Conservation (phyloP, 2,329 filamentous ascomycete genomes). For the Ramularia endophylla region DNA sequence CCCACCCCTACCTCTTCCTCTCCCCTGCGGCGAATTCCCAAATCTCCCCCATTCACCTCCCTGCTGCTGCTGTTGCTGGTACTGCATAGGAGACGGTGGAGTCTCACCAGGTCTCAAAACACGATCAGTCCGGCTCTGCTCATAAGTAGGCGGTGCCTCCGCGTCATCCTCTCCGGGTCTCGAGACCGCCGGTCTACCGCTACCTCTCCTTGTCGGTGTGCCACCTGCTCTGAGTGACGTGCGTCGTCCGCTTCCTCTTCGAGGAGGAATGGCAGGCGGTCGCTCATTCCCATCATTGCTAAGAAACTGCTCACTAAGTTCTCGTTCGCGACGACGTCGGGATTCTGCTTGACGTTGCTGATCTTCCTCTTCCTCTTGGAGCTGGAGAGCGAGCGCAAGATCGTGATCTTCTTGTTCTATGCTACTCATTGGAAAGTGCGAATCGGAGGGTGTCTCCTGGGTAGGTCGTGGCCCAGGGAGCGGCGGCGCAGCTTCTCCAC, state of each 20-base stretch:
- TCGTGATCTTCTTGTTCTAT: constrained; percentile 78
- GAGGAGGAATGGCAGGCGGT: constrained; percentile 24
- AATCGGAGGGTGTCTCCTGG: constrained; percentile 4
- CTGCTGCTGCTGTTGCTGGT: constrained; percentile 29
- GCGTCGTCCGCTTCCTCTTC: constrained; percentile 11
- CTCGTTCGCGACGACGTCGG: constrained; percentile 59
- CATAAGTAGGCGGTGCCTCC: constrained; percentile 59
- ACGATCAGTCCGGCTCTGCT: constrained; percentile 55
- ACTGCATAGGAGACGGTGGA: constrained; percentile 25
- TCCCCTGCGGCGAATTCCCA: constrained; percentile 11
- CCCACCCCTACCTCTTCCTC: constrained; percentile 11
- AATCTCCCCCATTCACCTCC: constrained; percentile 12
- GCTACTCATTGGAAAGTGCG: constrained; percentile 34
- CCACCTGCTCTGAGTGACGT: no score
- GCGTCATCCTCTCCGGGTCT: constrained; percentile 38
- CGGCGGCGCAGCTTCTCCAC: constrained; percentile 18
- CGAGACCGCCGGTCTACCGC: constrained; percentile 22
- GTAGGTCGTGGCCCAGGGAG: constrained; percentile 23
- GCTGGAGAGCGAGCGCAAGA: constrained; percentile 79
- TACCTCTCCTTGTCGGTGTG: no score
- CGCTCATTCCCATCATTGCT: constrained; percentile 44
- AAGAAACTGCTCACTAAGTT: constrained; percentile 64
- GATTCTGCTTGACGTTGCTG: constrained; percentile 55
- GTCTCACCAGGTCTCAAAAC: constrained; percentile 40
- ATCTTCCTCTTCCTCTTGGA: constrained; percentile 92